Evolutionary conservation across 2,329 filamentous ascomycete species (phyloP).

Genomic region (Fusarium caatingaense): DNA sequence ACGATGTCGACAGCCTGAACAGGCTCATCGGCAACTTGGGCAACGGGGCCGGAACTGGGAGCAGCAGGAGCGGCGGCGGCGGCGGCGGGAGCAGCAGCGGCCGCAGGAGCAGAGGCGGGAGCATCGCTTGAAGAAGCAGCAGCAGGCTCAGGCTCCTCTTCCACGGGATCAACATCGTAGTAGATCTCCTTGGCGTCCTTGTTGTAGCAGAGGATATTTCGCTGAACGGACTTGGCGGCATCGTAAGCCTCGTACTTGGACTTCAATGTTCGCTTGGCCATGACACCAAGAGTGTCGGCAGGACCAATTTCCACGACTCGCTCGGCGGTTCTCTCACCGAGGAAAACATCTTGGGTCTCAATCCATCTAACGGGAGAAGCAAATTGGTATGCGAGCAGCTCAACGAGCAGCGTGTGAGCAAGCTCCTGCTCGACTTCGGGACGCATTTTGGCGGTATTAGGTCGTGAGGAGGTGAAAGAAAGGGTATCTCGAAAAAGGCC

Average conservation of each 20-base stretch:
- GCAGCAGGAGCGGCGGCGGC: slow-evolving; percentile 69
- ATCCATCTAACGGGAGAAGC: slow-evolving; percentile 99
- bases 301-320: slow-evolving; percentile 98
- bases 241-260: slow-evolving; percentile 99
- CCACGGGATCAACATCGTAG: slow-evolving; percentile 95
- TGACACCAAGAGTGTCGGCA: slow-evolving; percentile 94
- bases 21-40: slow-evolving; percentile 85
- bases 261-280: slow-evolving; percentile 95
- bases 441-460: slow-evolving; percentile 75
- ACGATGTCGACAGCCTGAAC: slow-evolving; percentile 92
- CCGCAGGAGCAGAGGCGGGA: slow-evolving; percentile 62
- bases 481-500: slow-evolving; percentile 48
- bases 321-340: slow-evolving; percentile 95
- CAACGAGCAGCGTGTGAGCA: slow-evolving; percentile 96
- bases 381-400: slow-evolving; percentile 99
- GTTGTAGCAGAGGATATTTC: slow-evolving; percentile 99
- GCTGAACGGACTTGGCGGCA: slow-evolving; percentile 93
- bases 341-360: slow-evolving; percentile 99
- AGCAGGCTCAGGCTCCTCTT: slow-evolving; percentile 82
- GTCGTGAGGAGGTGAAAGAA: slow-evolving; percentile 44
- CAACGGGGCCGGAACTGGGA: slow-evolving; percentile 85
- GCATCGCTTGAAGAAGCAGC: slow-evolving; percentile 61
- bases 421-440: slow-evolving; percentile 99
- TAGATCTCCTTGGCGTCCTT: slow-evolving; percentile 99
- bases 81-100: slow-evolving; percentile 63